Conservation (phyloP, 2,329 filamentous ascomycete species). For the Botrytis squamosa region DNA sequence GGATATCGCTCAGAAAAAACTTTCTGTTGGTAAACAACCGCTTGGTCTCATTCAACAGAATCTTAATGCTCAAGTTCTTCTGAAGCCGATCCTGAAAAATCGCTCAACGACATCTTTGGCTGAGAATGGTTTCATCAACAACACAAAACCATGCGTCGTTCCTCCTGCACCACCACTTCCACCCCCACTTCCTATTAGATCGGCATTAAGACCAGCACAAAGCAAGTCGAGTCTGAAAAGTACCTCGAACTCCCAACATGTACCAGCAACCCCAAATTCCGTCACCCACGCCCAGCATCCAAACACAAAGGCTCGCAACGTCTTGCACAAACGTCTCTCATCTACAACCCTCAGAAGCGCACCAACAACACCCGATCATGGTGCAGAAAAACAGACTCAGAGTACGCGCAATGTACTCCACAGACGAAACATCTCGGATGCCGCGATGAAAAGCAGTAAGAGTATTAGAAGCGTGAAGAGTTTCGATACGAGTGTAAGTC, state of each 20-base stretch:
- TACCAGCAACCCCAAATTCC: constrained; percentile 23
- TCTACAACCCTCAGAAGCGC: constrained; percentile 23
- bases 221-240: constrained; percentile 29
- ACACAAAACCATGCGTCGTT: neutral
- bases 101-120: constrained; percentile 30
- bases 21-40: constrained; percentile 28
- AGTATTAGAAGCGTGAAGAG: constrained; percentile 28
- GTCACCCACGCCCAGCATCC: constrained; percentile 15
- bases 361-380: constrained; percentile 24
- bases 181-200: constrained; percentile 29
- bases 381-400: constrained; percentile 23
- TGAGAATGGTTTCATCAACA: constrained; percentile 23
- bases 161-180: constrained; percentile 24
- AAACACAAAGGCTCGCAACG: constrained; percentile 26
- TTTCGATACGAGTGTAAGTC: constrained; percentile 25
- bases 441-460: constrained; percentile 30
- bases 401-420: constrained; percentile 31
- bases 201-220: constrained; percentile 28
- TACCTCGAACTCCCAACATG: constrained; percentile 22
- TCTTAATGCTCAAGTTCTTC: constrained; percentile 18
- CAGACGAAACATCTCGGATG: constrained; percentile 30
- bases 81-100: constrained; percentile 37
- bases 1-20: constrained; percentile 23
- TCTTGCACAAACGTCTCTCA: constrained; percentile 31
- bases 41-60: constrained; percentile 32